A percentile compares a stretch with the other conserved stretches of the same genome.
phyloP scores from a whole-genome alignment of 441 rosid species.

The Croton setiger region DNA sequence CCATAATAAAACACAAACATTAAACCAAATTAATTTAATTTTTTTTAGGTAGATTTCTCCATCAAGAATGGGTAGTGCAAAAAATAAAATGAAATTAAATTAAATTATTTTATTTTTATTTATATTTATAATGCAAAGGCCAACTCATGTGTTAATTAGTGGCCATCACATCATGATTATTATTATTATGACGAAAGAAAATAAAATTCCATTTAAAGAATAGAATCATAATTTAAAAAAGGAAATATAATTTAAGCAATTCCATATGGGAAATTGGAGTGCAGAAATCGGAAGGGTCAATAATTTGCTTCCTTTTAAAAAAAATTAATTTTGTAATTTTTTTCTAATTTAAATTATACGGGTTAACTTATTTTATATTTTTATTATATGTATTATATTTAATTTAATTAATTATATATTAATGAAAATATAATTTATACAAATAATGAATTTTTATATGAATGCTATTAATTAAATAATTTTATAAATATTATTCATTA shows the following conservation, averaged over 20 bases:
- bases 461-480: no score
- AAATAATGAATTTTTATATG: no score
- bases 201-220: not conserved
- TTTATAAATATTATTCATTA: no score
- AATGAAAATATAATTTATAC: no score
- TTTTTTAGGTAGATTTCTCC: constrained; percentile 16
- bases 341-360: no score
- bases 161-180: constrained; percentile 9
- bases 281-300: not conserved
- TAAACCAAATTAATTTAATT: no score
- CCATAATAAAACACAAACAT: not conserved
- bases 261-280: not conserved
- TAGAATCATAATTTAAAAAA: not conserved
- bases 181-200: not conserved
- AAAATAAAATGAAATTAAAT: not conserved
- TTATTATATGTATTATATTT: no score
- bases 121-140: not conserved
- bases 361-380: no score
- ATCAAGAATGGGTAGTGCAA: not conserved
- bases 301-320: not conserved
- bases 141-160: constrained; percentile 4
- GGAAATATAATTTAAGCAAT: not conserved
- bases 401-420: no score
- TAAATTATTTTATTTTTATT: no score
- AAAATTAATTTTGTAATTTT: no score